phyloP scores from a whole-genome alignment of 495 filamentous ascomycete species.

The Neurospora hispaniola region DNA sequence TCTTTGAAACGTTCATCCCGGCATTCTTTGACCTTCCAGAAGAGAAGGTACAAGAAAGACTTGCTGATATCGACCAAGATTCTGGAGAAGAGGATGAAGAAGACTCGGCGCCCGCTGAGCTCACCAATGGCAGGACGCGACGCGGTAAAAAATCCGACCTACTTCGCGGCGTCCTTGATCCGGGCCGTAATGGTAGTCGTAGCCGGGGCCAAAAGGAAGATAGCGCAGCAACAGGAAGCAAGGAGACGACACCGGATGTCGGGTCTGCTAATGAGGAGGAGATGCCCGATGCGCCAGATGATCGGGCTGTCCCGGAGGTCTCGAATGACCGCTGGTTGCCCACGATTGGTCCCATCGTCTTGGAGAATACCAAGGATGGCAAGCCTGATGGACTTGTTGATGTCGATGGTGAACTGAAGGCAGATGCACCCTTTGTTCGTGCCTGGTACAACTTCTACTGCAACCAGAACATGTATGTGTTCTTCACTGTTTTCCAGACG shows the following conservation, averaged over 20 bases:
- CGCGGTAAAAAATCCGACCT: conserved; percentile 67
- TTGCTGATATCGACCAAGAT: conserved; percentile 57
- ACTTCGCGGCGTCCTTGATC: conserved; percentile 78
- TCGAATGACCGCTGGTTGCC: conserved; percentile 47
- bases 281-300: conserved; percentile 42
- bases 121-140: conserved; percentile 51
- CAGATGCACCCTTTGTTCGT: conserved; percentile 72
- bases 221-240: conserved; percentile 61
- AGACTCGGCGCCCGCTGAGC: conserved; percentile 42
- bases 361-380: conserved; percentile 27
- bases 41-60: conserved; percentile 62
- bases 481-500: conserved; percentile 83
- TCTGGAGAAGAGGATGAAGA: conserved; percentile 60
- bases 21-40: conserved; percentile 79
- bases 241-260: conserved; percentile 76
- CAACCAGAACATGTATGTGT: conserved; percentile 82
- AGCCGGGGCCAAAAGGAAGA: conserved; percentile 59
- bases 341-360: conserved; percentile 34
- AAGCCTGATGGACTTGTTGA: conserved; percentile 29
- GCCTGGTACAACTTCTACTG: conserved; percentile 75
- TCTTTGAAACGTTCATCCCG: conserved; percentile 81
- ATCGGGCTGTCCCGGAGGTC: conserved; percentile 34
- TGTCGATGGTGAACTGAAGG: conserved; percentile 52
- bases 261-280: conserved; percentile 60
- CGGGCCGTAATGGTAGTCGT: conserved; percentile 52